Conservation (phyloP, 441 rosid genomes). For the Flueggea neowawraea region DNA sequence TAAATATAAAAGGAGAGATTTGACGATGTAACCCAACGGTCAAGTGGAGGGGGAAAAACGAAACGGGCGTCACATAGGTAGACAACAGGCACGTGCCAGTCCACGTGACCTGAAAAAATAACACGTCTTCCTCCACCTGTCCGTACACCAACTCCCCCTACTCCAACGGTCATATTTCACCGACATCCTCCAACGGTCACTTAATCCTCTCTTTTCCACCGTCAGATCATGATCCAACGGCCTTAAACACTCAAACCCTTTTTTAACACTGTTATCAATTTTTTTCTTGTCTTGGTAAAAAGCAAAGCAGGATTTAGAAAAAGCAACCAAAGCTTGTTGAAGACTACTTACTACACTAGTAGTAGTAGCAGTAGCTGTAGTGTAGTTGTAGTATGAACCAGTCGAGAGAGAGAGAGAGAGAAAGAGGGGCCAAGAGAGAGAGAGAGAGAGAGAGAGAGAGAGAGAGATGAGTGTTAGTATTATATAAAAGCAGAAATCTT, state of each 20-base stretch:
- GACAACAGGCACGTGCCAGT: slow-evolving; percentile 42
- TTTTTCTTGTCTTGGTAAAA: slow-evolving; percentile 12
- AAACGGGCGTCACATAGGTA: background rate
- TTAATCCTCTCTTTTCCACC: slow-evolving; percentile 33
- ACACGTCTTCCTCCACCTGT: slow-evolving; percentile 19
- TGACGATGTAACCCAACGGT: slow-evolving; percentile 43
- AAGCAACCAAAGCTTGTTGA: slow-evolving; percentile 40
- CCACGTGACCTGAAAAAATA: slow-evolving; percentile 26
- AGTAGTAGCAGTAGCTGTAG: slow-evolving; percentile 19
- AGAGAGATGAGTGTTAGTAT: slow-evolving; percentile 16
- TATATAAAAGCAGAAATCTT: slow-evolving; percentile 32
- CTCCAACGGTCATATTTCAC: slow-evolving; percentile 97
- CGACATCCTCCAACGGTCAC: slow-evolving; percentile 92
- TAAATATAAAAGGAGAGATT: background rate
- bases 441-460: slow-evolving; percentile 16
- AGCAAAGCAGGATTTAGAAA: slow-evolving; percentile 32
- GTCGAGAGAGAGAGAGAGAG: slow-evolving; percentile 8
- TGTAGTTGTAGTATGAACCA: background rate
- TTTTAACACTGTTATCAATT: slow-evolving; percentile 20
- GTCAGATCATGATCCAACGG: slow-evolving; percentile 65
- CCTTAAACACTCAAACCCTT: slow-evolving; percentile 6
- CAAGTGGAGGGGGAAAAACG: slow-evolving; percentile 28
- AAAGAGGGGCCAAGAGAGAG: slow-evolving; percentile 8
- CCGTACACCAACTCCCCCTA: slow-evolving; percentile 67
- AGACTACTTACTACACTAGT: slow-evolving; percentile 26